Base-by-base conservation (phyloP, 2,329 filamentous ascomycete genomes). In the Sporothrix humicola region DNA sequence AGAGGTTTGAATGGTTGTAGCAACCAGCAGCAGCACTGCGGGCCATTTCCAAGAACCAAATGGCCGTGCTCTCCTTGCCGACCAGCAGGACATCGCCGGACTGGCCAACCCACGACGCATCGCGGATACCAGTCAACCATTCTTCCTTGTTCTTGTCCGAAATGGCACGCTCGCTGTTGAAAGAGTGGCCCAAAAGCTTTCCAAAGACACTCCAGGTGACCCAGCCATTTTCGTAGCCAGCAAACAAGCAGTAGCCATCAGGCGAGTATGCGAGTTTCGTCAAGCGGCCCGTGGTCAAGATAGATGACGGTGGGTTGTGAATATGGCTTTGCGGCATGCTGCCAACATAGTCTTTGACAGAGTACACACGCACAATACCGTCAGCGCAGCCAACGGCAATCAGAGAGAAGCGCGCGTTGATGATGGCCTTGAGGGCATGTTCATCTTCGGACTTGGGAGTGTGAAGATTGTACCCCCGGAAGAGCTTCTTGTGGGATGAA, bases 151-250 rank as follows among this genome's bases (percentile, higher is more conserved):
- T 95, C 7, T 84, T 83, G 68, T 87, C 83, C 2, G 91, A 89
- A 52, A 94, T 85, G 1, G 84, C 82, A 37, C 85, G 84, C 78
- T 97, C 93, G 13, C 89, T 86, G 7, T 87, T 86, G 80, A 98
- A 98, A 79, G 93, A 97, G 77, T 90, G 93, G 72, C 92, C 94
- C 15, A 94, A 91, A 2, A 92, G 88, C 81, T 97, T 98, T 48
- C 96, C 96, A 82, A 97, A 99, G 52, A 98, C 96, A 80, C 95
- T 98, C 95, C 95, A 99, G 65, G 91, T 95, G 4, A 93, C 92
- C 96, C 96, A 99, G 0, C 96, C 97, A 74, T 91, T 90, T 78
- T 96, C 91, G 79, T 95, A 98, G 1, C 95, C 96, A 59, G 92
- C 94, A 82, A 99, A 98, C 9, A 99, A 87, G 80, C 95, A 97